Base-by-base conservation (phyloP, 2,329 filamentous ascomycete genomes). In the Clonostachys rhizophaga region DNA sequence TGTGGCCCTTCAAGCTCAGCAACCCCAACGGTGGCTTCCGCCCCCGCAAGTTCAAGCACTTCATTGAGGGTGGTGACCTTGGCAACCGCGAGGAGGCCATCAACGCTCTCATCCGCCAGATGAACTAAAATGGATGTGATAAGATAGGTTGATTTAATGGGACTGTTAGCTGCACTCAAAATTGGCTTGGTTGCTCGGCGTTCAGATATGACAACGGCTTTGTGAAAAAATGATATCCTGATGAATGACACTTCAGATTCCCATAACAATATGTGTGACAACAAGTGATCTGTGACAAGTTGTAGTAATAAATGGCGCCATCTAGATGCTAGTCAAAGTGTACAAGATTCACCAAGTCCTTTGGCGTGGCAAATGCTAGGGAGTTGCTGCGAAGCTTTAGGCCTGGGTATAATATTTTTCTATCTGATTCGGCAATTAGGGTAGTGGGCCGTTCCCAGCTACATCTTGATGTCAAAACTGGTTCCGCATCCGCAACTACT, bases 1-100 rank as follows among this genome's bases (percentile, higher is more conserved):
- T 97, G 61, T 99, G 94, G 94, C 94, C 94, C 69, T 99, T 99
- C 86, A 97, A 99, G 88, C 88, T 99, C 61, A 91, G 84, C 84
- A 96, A 95, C 85, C 94, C 94, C 69, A 97, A 78, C 62, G 94
- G 94, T 72, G 92, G 94, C 58, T 99, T 97, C 90, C 87, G 87
- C 63, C 75, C 87, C 64, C 83, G 94, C 77, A 99, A 97, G 83
- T 97, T 97, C 86, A 94, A 91, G 82, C 91, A 97, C 81, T 97
- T 89, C 79, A 89, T 97, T 55, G 89, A 96, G 82, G 94, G 92
- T 75, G 94, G 94, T 86, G 94, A 99, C 75, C 79, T 95, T 63
- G 94, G 94, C 72, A 97, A 99, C 85, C 88, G 94, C 60, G 94
- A 99, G 82, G 91, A 97, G 66, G 86, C 91, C 79, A 96, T 97